These are phyloP conservation scores for Elsinoe arachidis DNA, from an alignment of 2,329 filamentous ascomycete genomes.

Conservation along the genomic window DNA sequence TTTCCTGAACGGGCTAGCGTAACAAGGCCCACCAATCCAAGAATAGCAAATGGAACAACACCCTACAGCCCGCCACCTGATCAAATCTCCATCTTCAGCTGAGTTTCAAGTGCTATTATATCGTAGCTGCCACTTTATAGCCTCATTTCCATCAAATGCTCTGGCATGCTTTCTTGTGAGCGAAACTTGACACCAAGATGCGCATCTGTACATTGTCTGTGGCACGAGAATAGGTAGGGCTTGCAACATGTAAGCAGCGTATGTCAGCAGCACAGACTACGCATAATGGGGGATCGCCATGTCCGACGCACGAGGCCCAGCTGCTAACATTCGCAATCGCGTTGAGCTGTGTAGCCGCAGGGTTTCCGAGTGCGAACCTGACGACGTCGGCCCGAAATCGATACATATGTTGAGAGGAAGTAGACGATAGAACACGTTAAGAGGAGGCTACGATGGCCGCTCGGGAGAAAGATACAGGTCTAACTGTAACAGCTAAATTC, in stretches of 20 bases:
- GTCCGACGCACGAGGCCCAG: neutral
- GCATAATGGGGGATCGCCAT: neutral
- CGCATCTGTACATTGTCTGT: neutral
- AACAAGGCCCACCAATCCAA: neutral
- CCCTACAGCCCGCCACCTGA: too few species aligned
- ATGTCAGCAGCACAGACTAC: neutral
- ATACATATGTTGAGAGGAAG: too few species aligned
- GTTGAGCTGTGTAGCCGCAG: too few species aligned
- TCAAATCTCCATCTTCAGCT: neutral
- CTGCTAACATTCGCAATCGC: neutral
- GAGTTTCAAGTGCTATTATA: neutral
- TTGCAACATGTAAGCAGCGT: neutral
- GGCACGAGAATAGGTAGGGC: neutral
- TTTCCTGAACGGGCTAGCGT: neutral
- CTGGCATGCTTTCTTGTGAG: too few species aligned
- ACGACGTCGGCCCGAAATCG: too few species aligned
- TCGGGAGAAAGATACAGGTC: too few species aligned
- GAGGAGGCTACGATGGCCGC: too few species aligned
- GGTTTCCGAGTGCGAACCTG: too few species aligned
- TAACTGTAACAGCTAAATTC: too few species aligned
- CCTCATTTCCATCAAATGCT: too few species aligned
- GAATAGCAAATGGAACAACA: neutral
- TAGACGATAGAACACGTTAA: too few species aligned
- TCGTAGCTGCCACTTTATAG: neutral
- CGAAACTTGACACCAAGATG: neutral